Percentiles rank a stretch among this genome's conserved stretches.
Conservation (phyloP, 371 early-diverging fungal genomes). For the Rhizopus stolonifer region DNA sequence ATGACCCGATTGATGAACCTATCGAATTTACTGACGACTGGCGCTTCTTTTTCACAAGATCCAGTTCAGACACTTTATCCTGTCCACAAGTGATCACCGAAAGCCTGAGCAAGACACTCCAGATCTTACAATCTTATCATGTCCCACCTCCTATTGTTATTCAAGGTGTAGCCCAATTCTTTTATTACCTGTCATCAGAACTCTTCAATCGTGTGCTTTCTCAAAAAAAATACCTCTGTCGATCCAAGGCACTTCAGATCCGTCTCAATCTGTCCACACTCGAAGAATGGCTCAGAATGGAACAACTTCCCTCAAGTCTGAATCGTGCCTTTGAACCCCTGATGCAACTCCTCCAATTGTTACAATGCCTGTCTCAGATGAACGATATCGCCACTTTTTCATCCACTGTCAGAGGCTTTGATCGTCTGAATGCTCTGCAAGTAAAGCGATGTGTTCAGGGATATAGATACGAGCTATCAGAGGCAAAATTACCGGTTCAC, state of each 20-base stretch:
- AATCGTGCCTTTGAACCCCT: constrained; percentile 55
- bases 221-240: constrained; percentile 69
- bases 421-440: constrained; percentile 65
- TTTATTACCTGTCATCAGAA: constrained; percentile 69
- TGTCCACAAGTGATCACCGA: constrained; percentile 56
- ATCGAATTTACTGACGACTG: constrained; percentile 64
- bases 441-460: constrained; percentile 64
- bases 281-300: constrained; percentile 78
- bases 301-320: constrained; percentile 39
- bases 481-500: constrained; percentile 61
- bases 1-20: constrained; percentile 65
- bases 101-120: constrained; percentile 51
- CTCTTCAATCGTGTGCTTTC: constrained; percentile 80
- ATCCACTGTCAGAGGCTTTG: constrained; percentile 64
- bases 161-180: constrained; percentile 65
- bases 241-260: constrained; percentile 82
- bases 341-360: constrained; percentile 74
- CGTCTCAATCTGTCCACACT: constrained; percentile 78
- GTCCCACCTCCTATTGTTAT: constrained; percentile 55
- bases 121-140: constrained; percentile 51
- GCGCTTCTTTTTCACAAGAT: constrained; percentile 39
- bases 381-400: constrained; percentile 63
- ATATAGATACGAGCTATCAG: constrained; percentile 88
- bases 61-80: constrained; percentile 27
- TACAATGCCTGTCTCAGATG: constrained; percentile 76